Evolutionary conservation across 1,284 basidiomycete genomes (phyloP).

Genomic region (Albatrellus sp.): DNA sequence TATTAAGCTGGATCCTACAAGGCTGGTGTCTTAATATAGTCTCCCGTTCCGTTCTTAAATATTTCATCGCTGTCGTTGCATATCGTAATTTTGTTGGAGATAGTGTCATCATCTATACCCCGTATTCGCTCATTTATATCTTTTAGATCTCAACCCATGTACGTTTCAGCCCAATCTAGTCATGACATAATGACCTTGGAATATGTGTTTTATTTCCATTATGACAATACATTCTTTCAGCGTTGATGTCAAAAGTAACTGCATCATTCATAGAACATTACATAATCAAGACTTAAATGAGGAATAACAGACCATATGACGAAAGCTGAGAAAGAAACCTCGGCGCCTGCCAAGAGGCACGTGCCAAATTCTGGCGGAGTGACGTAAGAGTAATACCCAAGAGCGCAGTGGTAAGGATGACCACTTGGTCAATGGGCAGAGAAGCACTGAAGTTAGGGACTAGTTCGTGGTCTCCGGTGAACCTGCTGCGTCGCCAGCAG

Average conservation of each 20-base stretch:
- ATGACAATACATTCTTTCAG: background rate
- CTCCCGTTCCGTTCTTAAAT: constrained; percentile 1
- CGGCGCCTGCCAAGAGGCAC: no score
- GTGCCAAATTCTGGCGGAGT: no score
- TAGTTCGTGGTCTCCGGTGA: no score
- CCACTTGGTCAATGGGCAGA: no score
- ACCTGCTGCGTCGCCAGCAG: background rate
- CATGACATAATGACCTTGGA: constrained; percentile 9
- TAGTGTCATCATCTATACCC: constrained; percentile 11
- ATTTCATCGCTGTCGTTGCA: constrained; percentile 5
- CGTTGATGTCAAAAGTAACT: no score
- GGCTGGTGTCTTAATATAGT: constrained; percentile 21
- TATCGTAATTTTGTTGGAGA: constrained; percentile 10
- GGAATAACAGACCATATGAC: no score
- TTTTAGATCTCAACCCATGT: constrained; percentile 10
- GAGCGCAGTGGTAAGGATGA: no score
- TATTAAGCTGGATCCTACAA: constrained; percentile 69
- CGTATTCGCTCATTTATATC: constrained; percentile 12
- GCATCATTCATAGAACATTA: no score
- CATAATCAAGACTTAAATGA: no score
- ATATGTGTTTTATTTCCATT: background rate
- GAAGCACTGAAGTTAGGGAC: no score
- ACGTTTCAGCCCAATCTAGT: constrained; percentile 7
- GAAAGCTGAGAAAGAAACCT: no score
- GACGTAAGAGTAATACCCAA: no score